A percentile compares a stretch with the other conserved stretches of the same genome.
These are phyloP conservation scores for Pichia sp. DNA, from an alignment of 1,139 yeast species.

Conservation along the genomic window DNA sequence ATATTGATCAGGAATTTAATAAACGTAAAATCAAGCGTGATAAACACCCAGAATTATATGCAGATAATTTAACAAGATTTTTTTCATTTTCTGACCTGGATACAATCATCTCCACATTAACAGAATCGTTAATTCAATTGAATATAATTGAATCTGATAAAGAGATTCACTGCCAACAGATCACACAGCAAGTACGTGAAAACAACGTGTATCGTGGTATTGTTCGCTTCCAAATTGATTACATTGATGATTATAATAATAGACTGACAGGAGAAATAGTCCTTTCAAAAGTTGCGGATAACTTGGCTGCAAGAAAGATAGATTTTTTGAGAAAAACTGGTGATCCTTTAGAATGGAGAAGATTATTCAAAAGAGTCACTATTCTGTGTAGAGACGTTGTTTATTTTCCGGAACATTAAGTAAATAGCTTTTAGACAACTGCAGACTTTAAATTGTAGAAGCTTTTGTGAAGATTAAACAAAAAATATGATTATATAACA, in stretches of 20 bases:
- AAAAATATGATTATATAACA: too few relatives aligned
- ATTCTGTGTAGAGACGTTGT: conserved; percentile 48
- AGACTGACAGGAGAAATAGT: conserved; percentile 42
- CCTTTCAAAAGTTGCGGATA: conserved; percentile 33
- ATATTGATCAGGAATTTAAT: conserved; percentile 23
- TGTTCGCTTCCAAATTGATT: conserved; percentile 36
- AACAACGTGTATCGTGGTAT: conserved; percentile 20
- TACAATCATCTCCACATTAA: conserved; percentile 35
- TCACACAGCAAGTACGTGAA: conserved; percentile 18
- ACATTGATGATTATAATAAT: conserved; percentile 41
- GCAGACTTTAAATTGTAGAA: too few relatives aligned
- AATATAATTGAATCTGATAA: conserved; percentile 31
- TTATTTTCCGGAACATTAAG: conserved; percentile 26
- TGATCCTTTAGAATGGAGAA: conserved; percentile 65
- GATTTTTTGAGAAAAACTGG: conserved; percentile 49
- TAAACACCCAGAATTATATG: conserved; percentile 26
- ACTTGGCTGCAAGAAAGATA: conserved; percentile 35
- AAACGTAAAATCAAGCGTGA: conserved; percentile 16
- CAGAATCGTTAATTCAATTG: conserved; percentile 35
- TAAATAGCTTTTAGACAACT: not conserved
- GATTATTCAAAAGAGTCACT: conserved; percentile 49
- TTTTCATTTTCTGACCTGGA: conserved; percentile 40
- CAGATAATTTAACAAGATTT: conserved; percentile 43
- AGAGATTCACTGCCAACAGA: conserved; percentile 19
- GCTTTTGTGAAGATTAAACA: too few relatives aligned